These are phyloP conservation scores for Aureobasidium sp. DNA, from an alignment of 2,329 filamentous ascomycete genomes.

Conservation along the genomic window DNA sequence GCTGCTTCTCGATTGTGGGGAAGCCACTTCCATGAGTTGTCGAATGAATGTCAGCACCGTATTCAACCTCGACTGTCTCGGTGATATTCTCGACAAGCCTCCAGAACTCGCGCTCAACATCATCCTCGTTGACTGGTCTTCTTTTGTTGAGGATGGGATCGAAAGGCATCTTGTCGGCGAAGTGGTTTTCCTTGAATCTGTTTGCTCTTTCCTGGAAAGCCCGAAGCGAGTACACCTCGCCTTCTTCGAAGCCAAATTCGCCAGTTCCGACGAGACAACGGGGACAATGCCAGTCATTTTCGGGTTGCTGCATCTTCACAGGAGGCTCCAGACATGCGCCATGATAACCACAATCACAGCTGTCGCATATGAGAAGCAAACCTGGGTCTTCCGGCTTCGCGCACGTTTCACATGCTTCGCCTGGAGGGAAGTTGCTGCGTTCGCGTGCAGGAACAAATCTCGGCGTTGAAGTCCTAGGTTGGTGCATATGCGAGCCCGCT, in stretches of 20 bases:
- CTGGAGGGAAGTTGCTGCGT: constrained; percentile 49
- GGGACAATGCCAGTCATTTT: constrained; percentile 92
- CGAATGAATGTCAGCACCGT: constrained; percentile 95
- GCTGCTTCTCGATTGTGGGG: constrained; percentile 86
- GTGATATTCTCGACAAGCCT: constrained; percentile 86
- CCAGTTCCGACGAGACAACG: constrained; percentile 92
- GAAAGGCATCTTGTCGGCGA: constrained; percentile 81
- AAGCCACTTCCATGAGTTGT: constrained; percentile 97
- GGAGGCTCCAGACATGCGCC: constrained; percentile 83
- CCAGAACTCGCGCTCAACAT: constrained; percentile 97
- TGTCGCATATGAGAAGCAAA: constrained; percentile 75
- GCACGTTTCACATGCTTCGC: constrained; percentile 75
- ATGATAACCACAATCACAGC: constrained; percentile 85
- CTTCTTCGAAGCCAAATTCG: constrained; percentile 96
- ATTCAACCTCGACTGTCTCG: constrained; percentile 95
- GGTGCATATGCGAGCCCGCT: constrained; percentile 92
- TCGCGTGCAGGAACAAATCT: constrained; percentile 52
- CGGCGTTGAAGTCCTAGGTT: constrained; percentile 75
- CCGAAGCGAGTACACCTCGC: constrained; percentile 86
- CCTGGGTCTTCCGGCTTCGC: constrained; percentile 67
- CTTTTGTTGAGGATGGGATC: constrained; percentile 77
- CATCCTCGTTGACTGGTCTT: constrained; percentile 81
- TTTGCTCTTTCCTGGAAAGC: constrained; percentile 95
- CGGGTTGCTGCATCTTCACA: constrained; percentile 65
- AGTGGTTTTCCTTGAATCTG: constrained; percentile 91